A percentile compares a stretch with the other conserved stretches of the same genome.
phyloP scores from a whole-genome alignment of 1,284 basidiomycete species.

The Microstroma glucosiphilum region DNA sequence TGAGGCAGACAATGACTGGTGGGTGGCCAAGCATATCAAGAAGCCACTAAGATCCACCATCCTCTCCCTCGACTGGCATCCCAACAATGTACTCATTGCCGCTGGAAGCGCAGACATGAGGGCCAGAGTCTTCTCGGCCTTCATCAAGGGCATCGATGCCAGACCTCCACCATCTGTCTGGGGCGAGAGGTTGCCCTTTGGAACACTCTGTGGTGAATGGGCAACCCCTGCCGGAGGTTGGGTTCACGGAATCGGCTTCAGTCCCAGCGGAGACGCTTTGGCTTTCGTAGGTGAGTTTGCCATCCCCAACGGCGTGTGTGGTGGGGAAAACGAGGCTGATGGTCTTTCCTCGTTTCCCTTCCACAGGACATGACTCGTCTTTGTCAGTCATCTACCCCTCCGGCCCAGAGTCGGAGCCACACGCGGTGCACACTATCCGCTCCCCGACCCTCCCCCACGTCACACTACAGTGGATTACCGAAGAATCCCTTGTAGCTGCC shows the following conservation, averaged over 20 bases:
- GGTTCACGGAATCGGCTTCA: slow-evolving; percentile 94
- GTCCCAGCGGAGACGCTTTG: slow-evolving; percentile 82
- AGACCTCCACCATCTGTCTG: slow-evolving; percentile 85
- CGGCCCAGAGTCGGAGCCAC: slow-evolving; percentile 38
- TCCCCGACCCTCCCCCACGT: slow-evolving; percentile 47
- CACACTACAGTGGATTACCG: slow-evolving; percentile 65
- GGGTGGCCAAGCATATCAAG: slow-evolving; percentile 96
- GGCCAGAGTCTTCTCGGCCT: slow-evolving; percentile 95
- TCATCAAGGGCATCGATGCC: slow-evolving; percentile 95
- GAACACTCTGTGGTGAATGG: slow-evolving; percentile 93
- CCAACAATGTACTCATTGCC: slow-evolving; percentile 90
- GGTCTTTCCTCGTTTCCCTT: background rate
- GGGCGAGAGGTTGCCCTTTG: slow-evolving; percentile 96
- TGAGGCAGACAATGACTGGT: slow-evolving; percentile 76
- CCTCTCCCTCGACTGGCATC: slow-evolving; percentile 90
- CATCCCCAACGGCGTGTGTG: slow-evolving; percentile 48
- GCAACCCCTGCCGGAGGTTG: slow-evolving; percentile 81
- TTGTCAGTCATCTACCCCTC: slow-evolving; percentile 46
- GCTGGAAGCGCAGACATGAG: slow-evolving; percentile 92
- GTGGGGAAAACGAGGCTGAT: background rate
- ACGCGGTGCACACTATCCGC: slow-evolving; percentile 42
- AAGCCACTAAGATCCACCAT: slow-evolving; percentile 92
- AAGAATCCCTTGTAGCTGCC: slow-evolving; percentile 66
- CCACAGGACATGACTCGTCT: slow-evolving; percentile 37
- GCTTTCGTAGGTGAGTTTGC: slow-evolving; percentile 71